Percentiles rank a stretch among this genome's conserved stretches.
Conservation (phyloP, 495 filamentous ascomycete species). For the Neurospora cerealis region DNA sequence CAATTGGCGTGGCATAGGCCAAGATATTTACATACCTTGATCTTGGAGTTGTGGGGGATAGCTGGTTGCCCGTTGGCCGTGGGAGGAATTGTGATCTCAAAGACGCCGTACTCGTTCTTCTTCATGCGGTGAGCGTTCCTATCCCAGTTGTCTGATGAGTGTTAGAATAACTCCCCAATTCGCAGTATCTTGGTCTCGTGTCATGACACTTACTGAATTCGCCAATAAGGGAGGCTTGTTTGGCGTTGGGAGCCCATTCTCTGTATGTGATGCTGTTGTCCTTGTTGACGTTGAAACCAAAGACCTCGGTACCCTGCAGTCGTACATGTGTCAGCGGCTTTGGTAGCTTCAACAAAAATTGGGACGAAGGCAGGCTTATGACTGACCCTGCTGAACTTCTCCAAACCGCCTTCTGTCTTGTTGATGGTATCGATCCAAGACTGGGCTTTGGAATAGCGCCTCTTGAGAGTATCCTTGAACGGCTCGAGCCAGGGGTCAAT, state of each 20-base stretch:
- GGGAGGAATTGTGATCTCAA: slow-evolving; percentile 70
- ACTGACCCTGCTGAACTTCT: slow-evolving; percentile 79
- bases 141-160: slow-evolving; percentile 71
- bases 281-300: slow-evolving; percentile 67
- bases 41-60: slow-evolving; percentile 86
- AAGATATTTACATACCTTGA: slow-evolving; percentile 56
- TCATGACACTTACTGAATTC: slow-evolving; percentile 66
- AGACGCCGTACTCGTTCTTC: slow-evolving; percentile 77
- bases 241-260: slow-evolving; percentile 93
- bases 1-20: neutral
- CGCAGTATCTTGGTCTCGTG: neutral
- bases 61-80: slow-evolving; percentile 57
- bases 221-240: slow-evolving; percentile 77
- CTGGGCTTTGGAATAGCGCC: slow-evolving; percentile 71
- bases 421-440: slow-evolving; percentile 79
- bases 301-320: slow-evolving; percentile 68
- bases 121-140: slow-evolving; percentile 73
- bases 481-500: slow-evolving; percentile 88
- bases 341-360: neutral
- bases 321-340: slow-evolving; percentile 2
- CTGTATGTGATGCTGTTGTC: slow-evolving; percentile 83
- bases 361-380: neutral
- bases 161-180: neutral
- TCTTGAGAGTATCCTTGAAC: slow-evolving; percentile 66
- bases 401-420: slow-evolving; percentile 76